Evolutionary conservation across 2,329 filamentous ascomycete genomes (phyloP).

Genomic region (Fusarium anguioides): DNA sequence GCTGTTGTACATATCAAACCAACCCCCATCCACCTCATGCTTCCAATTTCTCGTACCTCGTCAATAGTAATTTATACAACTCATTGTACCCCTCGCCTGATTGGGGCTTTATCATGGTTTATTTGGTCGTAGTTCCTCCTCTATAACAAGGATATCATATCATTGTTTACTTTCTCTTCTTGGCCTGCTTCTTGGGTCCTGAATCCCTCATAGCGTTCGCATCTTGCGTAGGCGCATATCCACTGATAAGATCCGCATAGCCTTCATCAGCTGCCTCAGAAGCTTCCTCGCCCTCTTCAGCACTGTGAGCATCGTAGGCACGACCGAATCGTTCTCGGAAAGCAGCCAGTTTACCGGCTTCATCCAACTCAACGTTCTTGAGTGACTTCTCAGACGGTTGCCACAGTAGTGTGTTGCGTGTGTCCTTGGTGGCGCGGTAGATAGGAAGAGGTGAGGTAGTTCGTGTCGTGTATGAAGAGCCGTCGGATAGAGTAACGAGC

Average conservation of each 20-base stretch:
- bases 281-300: constrained; percentile 45
- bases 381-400: constrained; percentile 86
- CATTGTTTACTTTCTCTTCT: constrained; percentile 59
- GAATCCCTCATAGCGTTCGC: constrained; percentile 50
- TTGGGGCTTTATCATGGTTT: neutral
- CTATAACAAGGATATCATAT: constrained; percentile 2
- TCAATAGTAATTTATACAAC: constrained; percentile 38
- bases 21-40: constrained; percentile 37
- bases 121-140: neutral
- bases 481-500: constrained; percentile 91
- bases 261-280: constrained; percentile 44
- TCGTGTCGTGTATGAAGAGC: constrained; percentile 82
- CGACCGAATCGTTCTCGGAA: constrained; percentile 88
- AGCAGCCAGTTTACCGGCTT: constrained; percentile 87
- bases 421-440: constrained; percentile 78
- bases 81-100: constrained; percentile 18
- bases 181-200: constrained; percentile 56
- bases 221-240: constrained; percentile 57
- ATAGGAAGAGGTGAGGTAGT: constrained; percentile 77
- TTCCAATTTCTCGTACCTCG: constrained; percentile 21
- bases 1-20: constrained; percentile 51
- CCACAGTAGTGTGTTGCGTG: constrained; percentile 89
- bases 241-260: constrained; percentile 61
- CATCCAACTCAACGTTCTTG: constrained; percentile 91
- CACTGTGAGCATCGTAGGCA: constrained; percentile 76